Conservation (phyloP, 2,329 filamentous ascomycete species). For the Ilyonectria mors-panacis region DNA sequence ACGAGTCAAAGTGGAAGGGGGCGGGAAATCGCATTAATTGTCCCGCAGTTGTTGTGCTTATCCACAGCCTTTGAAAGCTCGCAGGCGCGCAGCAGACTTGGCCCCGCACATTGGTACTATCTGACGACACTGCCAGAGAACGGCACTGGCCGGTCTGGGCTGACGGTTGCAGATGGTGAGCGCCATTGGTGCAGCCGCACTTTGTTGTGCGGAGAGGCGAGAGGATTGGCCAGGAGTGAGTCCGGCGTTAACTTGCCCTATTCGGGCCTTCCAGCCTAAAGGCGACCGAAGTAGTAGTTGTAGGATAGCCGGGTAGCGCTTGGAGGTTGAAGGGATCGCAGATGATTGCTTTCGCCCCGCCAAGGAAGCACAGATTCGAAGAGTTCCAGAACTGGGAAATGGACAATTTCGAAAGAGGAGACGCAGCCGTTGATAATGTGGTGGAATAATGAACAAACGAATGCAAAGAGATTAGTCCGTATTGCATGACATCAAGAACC, state of each 20-base stretch:
- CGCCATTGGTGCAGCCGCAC: slow-evolving; percentile 40
- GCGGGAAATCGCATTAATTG: slow-evolving; percentile 6
- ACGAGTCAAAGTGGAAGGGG: slow-evolving; percentile 8
- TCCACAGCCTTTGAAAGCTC: slow-evolving; percentile 9
- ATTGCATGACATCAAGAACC: slow-evolving; percentile 35
- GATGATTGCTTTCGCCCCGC: slow-evolving; percentile 4
- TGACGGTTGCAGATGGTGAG: slow-evolving; percentile 43
- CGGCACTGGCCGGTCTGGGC: slow-evolving; percentile 41
- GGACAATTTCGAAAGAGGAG: slow-evolving; percentile 23
- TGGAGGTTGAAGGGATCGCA: slow-evolving; percentile 9
- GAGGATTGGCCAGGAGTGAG: slow-evolving; percentile 24
- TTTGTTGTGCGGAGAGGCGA: slow-evolving; percentile 25
- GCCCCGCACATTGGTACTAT: slow-evolving; percentile 24
- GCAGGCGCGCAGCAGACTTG: slow-evolving; percentile 7
- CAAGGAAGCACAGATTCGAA: slow-evolving; percentile 11
- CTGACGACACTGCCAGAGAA: slow-evolving; percentile 29
- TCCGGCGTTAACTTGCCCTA: slow-evolving; percentile 14
- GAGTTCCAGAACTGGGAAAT: slow-evolving; percentile 9
- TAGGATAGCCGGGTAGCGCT: slow-evolving; percentile 4
- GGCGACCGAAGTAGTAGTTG: neutral
- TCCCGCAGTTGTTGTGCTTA: slow-evolving; percentile 10
- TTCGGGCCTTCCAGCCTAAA: slow-evolving; percentile 16
- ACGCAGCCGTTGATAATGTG: slow-evolving; percentile 34
- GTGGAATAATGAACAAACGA: slow-evolving; percentile 31
- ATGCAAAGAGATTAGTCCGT: slow-evolving; percentile 26